Base-by-base conservation (phyloP, 2,329 filamentous ascomycete genomes). In the Penicillium occitanis region DNA sequence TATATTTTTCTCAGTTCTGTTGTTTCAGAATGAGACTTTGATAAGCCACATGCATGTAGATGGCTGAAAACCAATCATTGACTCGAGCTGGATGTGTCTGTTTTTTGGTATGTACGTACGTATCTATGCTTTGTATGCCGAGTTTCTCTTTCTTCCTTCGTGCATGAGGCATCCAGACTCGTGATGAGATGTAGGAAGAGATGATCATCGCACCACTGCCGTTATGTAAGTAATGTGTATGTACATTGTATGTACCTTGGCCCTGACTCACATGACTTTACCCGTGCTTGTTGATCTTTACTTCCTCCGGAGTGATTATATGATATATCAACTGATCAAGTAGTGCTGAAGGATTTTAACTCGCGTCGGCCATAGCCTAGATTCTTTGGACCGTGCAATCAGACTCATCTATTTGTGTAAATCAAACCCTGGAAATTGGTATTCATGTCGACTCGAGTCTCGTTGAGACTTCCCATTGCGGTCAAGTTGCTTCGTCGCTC, bases 11-110 rank as follows among this genome's bases (percentile, higher is more conserved):
- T 37, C 35, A 14, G 35, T 14, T 37, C 2, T 55, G 22, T 44
- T 55, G 61, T 63, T 63, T 63, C 61, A 63, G 48, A 63, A 63
- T 63, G 61, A 63, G 61, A 63, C 61, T 57, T 19, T 40, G 53
- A 40, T 22, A 40, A 57, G 53, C 53, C 53, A 57, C 53, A 37
- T 57, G 53, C 33, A 57, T 22, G 4, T 37, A 3, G 50, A 53
- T 53, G 50, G 28, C 28, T 53, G 50, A 30, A 33, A 33, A n/a
- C 50, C 13, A 33, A 33, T 33, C 50, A 53, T 53, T 53, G 28
- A n/a, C 6, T 4, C 17, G 50, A 14, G 25, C 50, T 55, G 17
- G n/a, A 35, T 35, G 51, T 35, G 28, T 37, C 10, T n/a, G 51
- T 35, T 35, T 35, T 17, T 35, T 35, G 51, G 28, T 57, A 57